Percentiles rank a stretch among this genome's conserved stretches.
These are phyloP conservation scores for Myxozyma mucilagina DNA, from an alignment of 805 yeast genomes.

Conservation along the genomic window DNA sequence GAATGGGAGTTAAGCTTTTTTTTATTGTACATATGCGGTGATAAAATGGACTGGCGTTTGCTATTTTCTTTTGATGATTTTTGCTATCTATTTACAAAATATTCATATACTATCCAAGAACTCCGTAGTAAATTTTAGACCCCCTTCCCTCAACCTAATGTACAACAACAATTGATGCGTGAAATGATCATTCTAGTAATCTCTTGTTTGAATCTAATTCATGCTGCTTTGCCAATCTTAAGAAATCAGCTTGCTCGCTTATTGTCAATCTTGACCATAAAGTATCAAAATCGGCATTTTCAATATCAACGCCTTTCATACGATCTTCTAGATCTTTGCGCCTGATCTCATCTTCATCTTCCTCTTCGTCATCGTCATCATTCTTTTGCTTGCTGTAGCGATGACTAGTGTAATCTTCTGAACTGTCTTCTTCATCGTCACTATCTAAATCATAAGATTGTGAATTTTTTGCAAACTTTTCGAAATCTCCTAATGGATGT, in stretches of 20 bases:
- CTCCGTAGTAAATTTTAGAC: too few species aligned
- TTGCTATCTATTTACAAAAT: background rate
- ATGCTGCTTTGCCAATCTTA: slow-evolving; percentile 18
- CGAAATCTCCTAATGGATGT: slow-evolving; percentile 24
- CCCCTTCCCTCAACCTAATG: too few species aligned
- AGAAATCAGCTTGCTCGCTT: slow-evolving; percentile 28
- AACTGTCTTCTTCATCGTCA: slow-evolving; percentile 1
- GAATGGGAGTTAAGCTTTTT: background rate
- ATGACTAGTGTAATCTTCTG: background rate
- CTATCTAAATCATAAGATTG: background rate
- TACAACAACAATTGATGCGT: too few species aligned
- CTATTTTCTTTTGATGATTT: background rate
- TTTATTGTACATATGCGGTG: background rate
- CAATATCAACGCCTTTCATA: slow-evolving; percentile 23
- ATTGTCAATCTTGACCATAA: slow-evolving; percentile 27
- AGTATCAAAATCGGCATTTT: slow-evolving; percentile 25
- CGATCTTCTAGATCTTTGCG: slow-evolving; percentile 19
- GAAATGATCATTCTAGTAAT: background rate
- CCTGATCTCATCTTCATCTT: slow-evolving; percentile 10
- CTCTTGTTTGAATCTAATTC: slow-evolving; percentile 1
- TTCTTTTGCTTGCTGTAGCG: background rate
- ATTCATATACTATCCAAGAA: background rate
- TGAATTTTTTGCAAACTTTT: background rate
- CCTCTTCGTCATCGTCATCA: slow-evolving; percentile 10
- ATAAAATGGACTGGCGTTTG: background rate